phyloP scores from a whole-genome alignment of 1,139 yeast genomes.

The Maudiozyma humilis region DNA sequence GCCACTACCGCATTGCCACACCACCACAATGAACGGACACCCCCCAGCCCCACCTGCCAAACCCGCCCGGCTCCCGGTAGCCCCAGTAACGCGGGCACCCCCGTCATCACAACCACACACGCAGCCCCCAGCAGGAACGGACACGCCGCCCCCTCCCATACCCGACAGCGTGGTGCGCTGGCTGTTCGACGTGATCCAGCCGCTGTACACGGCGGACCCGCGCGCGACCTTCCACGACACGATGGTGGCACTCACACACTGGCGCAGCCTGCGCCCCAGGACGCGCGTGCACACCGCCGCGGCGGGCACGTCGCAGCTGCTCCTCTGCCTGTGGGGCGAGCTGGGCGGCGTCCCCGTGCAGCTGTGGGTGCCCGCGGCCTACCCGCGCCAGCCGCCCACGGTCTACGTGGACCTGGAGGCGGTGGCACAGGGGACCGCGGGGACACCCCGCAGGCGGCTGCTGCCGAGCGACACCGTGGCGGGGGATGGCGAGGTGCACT shows the following conservation, averaged over 20 bases:
- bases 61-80: too few relatives aligned
- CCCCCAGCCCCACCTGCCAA: too few relatives aligned
- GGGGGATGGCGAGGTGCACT: slow-evolving; percentile 60
- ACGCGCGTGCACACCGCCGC: slow-evolving; percentile 62
- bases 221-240: slow-evolving; percentile 52
- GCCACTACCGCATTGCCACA: too few relatives aligned
- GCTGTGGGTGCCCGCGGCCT: slow-evolving; percentile 68
- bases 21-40: too few relatives aligned
- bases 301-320: slow-evolving; percentile 49
- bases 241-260: slow-evolving; percentile 43
- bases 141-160: too few relatives aligned
- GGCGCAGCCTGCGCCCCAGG: slow-evolving; percentile 51
- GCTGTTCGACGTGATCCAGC: slow-evolving; percentile 42
- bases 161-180: slow-evolving; percentile 40
- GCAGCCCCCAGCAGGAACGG: too few relatives aligned
- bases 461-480: slow-evolving; percentile 52
- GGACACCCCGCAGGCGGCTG: too few relatives aligned
- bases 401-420: slow-evolving; percentile 48
- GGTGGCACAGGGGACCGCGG: too few relatives aligned
- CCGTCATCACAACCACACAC: too few relatives aligned
- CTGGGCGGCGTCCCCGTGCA: slow-evolving; percentile 48
- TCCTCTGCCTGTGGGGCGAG: slow-evolving; percentile 58
- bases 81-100: too few relatives aligned
- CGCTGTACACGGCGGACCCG: slow-evolving; percentile 40
- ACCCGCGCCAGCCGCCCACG: slow-evolving; percentile 57